Percentiles rank a stretch among this genome's conserved stretches.
Evolutionary conservation across 768 basidiomycete species (phyloP).

Genomic region (Sutorius australiensis): DNA sequence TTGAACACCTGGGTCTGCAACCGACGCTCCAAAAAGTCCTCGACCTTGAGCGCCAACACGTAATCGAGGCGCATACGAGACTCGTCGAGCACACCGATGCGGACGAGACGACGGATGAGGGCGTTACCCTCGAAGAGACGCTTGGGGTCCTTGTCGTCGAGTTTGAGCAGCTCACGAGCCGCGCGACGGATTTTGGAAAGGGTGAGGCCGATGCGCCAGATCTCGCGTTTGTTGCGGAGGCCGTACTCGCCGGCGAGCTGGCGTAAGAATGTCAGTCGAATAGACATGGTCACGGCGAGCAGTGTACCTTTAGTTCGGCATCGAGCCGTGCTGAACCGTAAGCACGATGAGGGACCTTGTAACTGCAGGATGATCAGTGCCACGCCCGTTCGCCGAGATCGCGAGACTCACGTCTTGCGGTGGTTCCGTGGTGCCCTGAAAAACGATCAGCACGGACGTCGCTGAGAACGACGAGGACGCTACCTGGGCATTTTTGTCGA

Average conservation of each 20-base stretch:
- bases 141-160: slow-evolving; percentile 99
- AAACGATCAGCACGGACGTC: slow-evolving; percentile 25
- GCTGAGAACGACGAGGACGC: slow-evolving; percentile 25
- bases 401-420: slow-evolving; percentile 90
- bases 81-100: slow-evolving; percentile 99
- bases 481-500: slow-evolving; percentile 88
- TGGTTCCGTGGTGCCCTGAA: slow-evolving; percentile 86
- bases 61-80: slow-evolving; percentile 99
- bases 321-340: slow-evolving; percentile 98
- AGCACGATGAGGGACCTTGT: slow-evolving; percentile 98
- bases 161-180: slow-evolving; percentile 99
- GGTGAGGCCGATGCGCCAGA: slow-evolving; percentile 98
- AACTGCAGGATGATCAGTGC: slow-evolving; percentile 64
- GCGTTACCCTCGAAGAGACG: slow-evolving; percentile 99
- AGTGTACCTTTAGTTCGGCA: slow-evolving; percentile 90
- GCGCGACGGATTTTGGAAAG: slow-evolving; percentile 99
- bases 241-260: slow-evolving; percentile 99
- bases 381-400: slow-evolving; percentile 63
- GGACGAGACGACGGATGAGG: slow-evolving; percentile 92
- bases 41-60: slow-evolving; percentile 97
- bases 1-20: slow-evolving; percentile 99
- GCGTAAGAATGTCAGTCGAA: slow-evolving; percentile 1
- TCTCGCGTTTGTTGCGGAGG: slow-evolving; percentile 99
- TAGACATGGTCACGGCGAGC: background rate
- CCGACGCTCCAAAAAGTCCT: slow-evolving; percentile 99